Percentiles rank a stretch among this genome's conserved stretches.
phyloP scores from a whole-genome alignment of 148 eudicot genomes.

The Tetragonia tetragonoides region DNA sequence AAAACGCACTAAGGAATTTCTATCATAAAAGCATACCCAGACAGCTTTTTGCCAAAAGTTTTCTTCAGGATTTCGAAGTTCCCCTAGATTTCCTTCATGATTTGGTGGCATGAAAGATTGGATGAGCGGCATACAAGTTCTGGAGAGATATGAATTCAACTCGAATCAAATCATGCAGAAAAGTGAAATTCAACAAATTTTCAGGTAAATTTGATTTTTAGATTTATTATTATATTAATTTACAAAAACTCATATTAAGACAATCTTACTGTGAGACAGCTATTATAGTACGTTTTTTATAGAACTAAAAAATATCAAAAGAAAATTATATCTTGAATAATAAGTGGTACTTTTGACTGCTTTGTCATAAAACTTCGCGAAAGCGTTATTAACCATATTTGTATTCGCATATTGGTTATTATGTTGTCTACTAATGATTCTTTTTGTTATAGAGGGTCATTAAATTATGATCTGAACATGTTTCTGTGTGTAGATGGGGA shows the following conservation, averaged over 20 bases:
- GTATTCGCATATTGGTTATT: too few relatives aligned
- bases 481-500: slow-evolving; percentile 57
- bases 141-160: slow-evolving; percentile 27
- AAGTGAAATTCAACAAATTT: slow-evolving; percentile 15
- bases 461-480: too few relatives aligned
- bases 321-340: too few relatives aligned
- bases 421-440: too few relatives aligned
- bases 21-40: slow-evolving; percentile 45
- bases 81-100: slow-evolving; percentile 12
- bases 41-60: slow-evolving; percentile 18
- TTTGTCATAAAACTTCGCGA: too few relatives aligned
- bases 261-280: too few relatives aligned
- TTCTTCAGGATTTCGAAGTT: slow-evolving; percentile 16
- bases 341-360: too few relatives aligned
- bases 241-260: too few relatives aligned
- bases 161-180: background rate
- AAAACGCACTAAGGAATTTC: slow-evolving; percentile 10
- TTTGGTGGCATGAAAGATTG: slow-evolving; percentile 12
- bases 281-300: too few relatives aligned
- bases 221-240: background rate
- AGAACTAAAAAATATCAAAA: too few relatives aligned
- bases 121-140: slow-evolving; percentile 32
- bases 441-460: too few relatives aligned
- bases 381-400: too few relatives aligned
- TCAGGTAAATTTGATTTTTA: slow-evolving; percentile 2